A percentile compares a stretch with the other conserved stretches of the same genome.
phyloP scores from a whole-genome alignment of 1,284 basidiomycete genomes.

The Porogramme epimiltina region DNA sequence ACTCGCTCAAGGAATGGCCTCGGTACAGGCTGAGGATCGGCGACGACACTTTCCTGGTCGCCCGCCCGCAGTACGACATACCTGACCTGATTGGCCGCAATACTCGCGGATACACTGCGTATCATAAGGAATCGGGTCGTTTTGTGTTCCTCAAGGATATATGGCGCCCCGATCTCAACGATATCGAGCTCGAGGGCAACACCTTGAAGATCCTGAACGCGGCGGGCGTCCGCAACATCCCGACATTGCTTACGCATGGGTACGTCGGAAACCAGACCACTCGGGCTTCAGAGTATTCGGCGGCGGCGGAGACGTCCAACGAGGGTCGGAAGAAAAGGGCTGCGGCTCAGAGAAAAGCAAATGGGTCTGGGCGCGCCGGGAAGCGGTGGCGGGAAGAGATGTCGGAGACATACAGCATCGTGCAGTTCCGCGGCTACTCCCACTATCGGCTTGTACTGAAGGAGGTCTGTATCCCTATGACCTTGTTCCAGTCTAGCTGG shows the following conservation, averaged over 20 bases:
- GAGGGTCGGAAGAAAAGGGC: not conserved
- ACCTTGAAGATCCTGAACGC: not conserved
- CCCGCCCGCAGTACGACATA: not conserved
- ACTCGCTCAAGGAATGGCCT: not conserved
- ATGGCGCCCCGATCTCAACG: not conserved
- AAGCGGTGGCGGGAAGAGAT: not conserved
- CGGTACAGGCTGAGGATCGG: not conserved
- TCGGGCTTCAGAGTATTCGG: not conserved
- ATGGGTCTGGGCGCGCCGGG: no score
- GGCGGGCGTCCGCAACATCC: not conserved
- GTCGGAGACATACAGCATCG: no score
- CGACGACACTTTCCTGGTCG: not conserved
- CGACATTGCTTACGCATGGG: slow-evolving; percentile 3
- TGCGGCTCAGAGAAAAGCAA: not conserved
- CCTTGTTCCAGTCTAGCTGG: not conserved
- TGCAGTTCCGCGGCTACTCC: not conserved
- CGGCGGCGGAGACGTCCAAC: no score
- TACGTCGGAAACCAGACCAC: not conserved
- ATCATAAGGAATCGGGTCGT: not conserved
- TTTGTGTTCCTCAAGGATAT: slow-evolving; percentile 5
- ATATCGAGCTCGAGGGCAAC: not conserved
- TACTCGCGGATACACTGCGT: slow-evolving; percentile 1
- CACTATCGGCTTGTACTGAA: slow-evolving; percentile 5
- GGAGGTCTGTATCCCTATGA: slow-evolving; percentile 1
- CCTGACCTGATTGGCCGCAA: not conserved